Conservation (phyloP, 73 alveolate species). For the Diophrys sp. region DNA sequence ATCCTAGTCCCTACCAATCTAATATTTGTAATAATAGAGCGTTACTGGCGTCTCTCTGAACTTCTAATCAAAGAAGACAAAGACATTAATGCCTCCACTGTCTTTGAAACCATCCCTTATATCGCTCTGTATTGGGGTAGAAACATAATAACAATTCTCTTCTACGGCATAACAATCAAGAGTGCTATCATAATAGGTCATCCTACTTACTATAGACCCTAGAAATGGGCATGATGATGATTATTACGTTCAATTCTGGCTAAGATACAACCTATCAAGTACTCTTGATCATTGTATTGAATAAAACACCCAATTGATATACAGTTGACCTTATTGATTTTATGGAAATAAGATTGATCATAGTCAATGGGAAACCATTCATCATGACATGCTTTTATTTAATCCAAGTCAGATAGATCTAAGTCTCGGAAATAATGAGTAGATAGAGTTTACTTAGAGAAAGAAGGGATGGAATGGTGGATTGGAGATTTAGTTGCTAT, state of each 20-base stretch:
- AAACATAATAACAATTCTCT: slow-evolving; percentile 35
- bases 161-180: slow-evolving; percentile 40
- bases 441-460: too few species aligned
- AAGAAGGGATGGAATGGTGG: too few species aligned
- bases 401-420: too few species aligned
- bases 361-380: too few species aligned
- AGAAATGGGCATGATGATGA: slow-evolving; percentile 39
- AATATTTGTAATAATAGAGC: slow-evolving; percentile 29
- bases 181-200: slow-evolving; percentile 48
- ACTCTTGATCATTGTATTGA: too few species aligned
- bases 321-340: too few species aligned
- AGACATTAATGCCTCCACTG: slow-evolving; percentile 10
- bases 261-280: too few species aligned
- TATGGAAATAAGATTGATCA: too few species aligned
- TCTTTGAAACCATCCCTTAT: slow-evolving; percentile 25
- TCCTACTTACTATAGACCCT: slow-evolving; percentile 57
- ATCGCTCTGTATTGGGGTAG: slow-evolving; percentile 35
- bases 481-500: too few species aligned
- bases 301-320: too few species aligned
- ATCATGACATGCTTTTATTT: too few species aligned
- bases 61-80: slow-evolving; percentile 1
- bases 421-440: too few species aligned
- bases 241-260: neutral
- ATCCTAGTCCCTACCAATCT: slow-evolving; percentile 26
- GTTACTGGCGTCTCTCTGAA: slow-evolving; percentile 2